Evolutionary conservation across 805 yeast species (phyloP), one percentile per base, ranked within the genome.

Genomic region (Candida khao-thaluensis): DNA sequence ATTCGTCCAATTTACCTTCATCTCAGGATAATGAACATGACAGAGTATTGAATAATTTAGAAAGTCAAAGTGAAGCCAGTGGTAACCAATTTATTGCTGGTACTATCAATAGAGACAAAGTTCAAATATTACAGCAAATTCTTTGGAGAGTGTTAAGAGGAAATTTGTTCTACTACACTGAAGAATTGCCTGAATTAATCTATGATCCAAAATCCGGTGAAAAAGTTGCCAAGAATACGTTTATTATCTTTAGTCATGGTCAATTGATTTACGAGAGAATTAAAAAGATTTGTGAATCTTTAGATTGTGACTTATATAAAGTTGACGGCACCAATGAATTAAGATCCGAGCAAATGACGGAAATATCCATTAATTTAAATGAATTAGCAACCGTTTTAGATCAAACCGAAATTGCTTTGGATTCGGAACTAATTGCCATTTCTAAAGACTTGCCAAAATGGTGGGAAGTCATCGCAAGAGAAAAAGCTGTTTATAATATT

Each of bases 131-230:
- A 46, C 89, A 89, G 57, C 85, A 81, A 52, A 87, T 93, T 41
- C 66, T 89, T 34, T 93, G 96, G 95, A 77, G 99, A 64, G 80
- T 88, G 14, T 74, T 91, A 47, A 80, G 99, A 60, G 99, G 99
- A 55, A 93, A 93, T 59, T 69, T 95, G 48, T 87, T 76, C 54
- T 77, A 90, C 59, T 81, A 82, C 49, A 76, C 84, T 47, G 74
- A 76, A 34, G 93, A 85, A 49, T 78, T 91, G 43, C 75, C 76
- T 5, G 85, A 83, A 51, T 76, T 80, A 15, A 64, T 88, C 37
- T 76, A 75, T 53, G 95, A 87, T 52, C 59, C 75, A 30, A 73
- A 78, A 53, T 52, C 80, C 16, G 76, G 76, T 35, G 71, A 71
- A 21, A 66, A 63, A 37, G 77, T 83, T 8, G 81, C 77, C 47